Evolutionary conservation across 1,139 yeast species (phyloP).

Genomic region (Protomyces lactucae-debilis): DNA sequence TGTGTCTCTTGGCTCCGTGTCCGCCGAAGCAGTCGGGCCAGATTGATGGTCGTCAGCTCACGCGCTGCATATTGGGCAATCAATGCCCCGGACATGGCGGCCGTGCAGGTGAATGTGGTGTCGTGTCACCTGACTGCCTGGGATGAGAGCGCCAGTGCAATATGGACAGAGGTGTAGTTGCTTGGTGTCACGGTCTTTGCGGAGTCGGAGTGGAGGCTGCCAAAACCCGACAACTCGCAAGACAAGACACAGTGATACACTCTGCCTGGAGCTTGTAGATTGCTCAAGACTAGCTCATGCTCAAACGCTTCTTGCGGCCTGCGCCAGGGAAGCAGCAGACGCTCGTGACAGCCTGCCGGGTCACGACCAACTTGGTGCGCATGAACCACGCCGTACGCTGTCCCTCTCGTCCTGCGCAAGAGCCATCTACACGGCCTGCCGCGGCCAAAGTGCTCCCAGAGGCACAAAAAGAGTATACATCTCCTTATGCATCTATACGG

Average conservation of each 20-base stretch:
- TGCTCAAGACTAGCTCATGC: not conserved
- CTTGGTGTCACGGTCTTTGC: no score
- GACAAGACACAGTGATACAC: no score
- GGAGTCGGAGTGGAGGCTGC: no score
- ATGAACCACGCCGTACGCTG: not conserved
- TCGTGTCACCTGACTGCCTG: no score
- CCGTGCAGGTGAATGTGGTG: no score
- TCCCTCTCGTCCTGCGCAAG: not conserved
- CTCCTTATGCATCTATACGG: constrained; percentile 9
- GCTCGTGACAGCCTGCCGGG: not conserved
- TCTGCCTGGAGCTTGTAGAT: no score
- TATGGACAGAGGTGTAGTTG: no score
- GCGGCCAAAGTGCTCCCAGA: not conserved
- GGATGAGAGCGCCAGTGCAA: no score
- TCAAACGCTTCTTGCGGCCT: not conserved
- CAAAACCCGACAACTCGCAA: no score
- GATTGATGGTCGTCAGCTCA: constrained; percentile 8
- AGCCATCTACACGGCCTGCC: not conserved
- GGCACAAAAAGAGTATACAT: not conserved
- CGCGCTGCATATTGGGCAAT: constrained; percentile 14
- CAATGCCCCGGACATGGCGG: not conserved
- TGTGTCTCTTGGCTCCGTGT: constrained; percentile 5
- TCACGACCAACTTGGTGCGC: not conserved
- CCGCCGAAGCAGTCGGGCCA: constrained; percentile 3
- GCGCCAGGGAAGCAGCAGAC: not conserved